phyloP scores from a whole-genome alignment of 1,139 yeast species.

The Diutina siamensis region DNA sequence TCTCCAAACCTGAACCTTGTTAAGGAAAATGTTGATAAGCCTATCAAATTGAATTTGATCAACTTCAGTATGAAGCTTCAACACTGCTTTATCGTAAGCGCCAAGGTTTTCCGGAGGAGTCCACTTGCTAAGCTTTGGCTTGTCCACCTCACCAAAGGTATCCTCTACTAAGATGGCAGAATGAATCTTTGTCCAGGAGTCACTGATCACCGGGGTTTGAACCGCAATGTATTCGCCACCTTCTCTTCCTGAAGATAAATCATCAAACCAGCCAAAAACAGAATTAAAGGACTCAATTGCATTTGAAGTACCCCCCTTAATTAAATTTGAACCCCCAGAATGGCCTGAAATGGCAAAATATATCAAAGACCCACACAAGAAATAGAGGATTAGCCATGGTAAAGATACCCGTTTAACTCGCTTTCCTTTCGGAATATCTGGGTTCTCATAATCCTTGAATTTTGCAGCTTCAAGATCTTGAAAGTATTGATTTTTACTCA shows the following conservation, averaged over 20 bases:
- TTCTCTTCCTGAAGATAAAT: background rate
- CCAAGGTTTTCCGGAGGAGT: background rate
- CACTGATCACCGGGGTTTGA: background rate
- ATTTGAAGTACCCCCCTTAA: too few species aligned
- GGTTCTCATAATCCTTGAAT: too few species aligned
- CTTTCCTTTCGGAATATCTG: too few species aligned
- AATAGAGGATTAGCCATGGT: too few species aligned
- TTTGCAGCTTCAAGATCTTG: too few species aligned
- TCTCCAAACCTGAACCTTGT: slow-evolving; percentile 68
- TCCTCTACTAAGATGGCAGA: background rate
- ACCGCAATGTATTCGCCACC: background rate
- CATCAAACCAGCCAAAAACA: background rate
- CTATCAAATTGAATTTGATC: slow-evolving; percentile 65
- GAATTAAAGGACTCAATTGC: too few species aligned
- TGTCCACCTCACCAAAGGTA: background rate
- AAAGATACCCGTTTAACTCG: too few species aligned
- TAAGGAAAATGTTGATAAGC: slow-evolving; percentile 55
- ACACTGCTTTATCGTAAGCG: slow-evolving; percentile 25
- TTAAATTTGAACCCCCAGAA: too few species aligned
- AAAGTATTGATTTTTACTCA: too few species aligned
- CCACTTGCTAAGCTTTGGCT: background rate
- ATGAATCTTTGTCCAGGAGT: background rate
- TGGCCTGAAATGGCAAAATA: too few species aligned
- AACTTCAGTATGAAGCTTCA: slow-evolving; percentile 47
- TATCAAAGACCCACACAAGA: too few species aligned